Conservation (phyloP, 2,329 filamentous ascomycete genomes). For the Beauveria bassiana region DNA sequence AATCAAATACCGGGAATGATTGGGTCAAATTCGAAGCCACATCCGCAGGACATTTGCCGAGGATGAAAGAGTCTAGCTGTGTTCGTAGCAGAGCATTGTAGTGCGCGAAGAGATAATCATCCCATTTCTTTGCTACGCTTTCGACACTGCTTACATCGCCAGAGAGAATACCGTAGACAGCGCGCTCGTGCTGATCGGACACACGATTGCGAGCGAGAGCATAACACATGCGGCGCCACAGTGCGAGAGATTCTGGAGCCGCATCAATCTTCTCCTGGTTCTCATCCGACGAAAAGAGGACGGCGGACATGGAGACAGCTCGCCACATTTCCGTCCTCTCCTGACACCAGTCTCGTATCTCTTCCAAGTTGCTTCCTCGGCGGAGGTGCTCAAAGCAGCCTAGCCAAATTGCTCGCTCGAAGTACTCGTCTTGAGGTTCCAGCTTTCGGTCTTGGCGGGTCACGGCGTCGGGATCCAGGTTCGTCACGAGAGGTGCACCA, state of each 20-base stretch:
- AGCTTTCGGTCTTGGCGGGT: conserved; percentile 69
- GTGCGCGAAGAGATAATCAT: conserved; percentile 79
- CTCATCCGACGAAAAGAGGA: conserved; percentile 49
- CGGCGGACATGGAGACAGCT: conserved; percentile 70
- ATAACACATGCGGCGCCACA: conserved; percentile 75
- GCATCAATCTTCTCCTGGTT: conserved; percentile 29
- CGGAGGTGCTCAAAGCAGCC: conserved; percentile 91
- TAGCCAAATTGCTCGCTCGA: conserved; percentile 85
- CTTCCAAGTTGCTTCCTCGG: conserved; percentile 64
- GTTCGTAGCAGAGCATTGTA: conserved; percentile 79
- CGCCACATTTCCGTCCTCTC: conserved; percentile 86
- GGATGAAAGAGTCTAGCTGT: conserved; percentile 68
- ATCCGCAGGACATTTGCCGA: conserved; percentile 45
- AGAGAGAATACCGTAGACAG: conserved; percentile 83
- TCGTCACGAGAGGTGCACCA: conserved; percentile 65
- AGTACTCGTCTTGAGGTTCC: conserved; percentile 76
- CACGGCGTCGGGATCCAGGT: conserved; percentile 87
- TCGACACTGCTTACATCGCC: conserved; percentile 75
- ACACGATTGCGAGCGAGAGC: conserved; percentile 61
- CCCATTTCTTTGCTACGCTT: conserved; percentile 69
- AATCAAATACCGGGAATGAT: conserved; percentile 57
- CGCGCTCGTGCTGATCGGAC: conserved; percentile 71
- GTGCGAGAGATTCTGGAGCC: conserved; percentile 39
- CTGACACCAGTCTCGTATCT: conserved; percentile 78
- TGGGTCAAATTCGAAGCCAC: conserved; percentile 46